Conservation (phyloP, 176 grass and related monocot species). For the Ananas comosus region DNA sequence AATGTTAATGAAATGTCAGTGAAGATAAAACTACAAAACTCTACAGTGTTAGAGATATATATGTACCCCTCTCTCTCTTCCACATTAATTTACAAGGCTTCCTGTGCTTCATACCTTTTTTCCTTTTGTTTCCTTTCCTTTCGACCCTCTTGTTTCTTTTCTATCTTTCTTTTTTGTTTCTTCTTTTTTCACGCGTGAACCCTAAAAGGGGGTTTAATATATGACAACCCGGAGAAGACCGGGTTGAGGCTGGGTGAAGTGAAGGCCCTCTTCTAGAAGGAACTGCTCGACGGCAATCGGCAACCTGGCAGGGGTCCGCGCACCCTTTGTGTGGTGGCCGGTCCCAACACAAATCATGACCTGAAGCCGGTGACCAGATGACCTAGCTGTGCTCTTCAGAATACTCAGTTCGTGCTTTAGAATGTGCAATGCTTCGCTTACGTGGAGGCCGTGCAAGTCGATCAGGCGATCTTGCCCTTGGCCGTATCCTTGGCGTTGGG, state of each 20-base stretch:
- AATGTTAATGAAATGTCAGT: not conserved
- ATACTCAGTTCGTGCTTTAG: constrained; percentile 56
- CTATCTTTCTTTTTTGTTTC: not conserved
- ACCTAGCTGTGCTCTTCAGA: constrained; percentile 43
- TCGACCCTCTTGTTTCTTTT: not conserved
- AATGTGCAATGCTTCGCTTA: constrained; percentile 73
- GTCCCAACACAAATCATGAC: constrained; percentile 84
- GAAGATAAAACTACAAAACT: not conserved
- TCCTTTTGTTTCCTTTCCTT: constrained; percentile 9
- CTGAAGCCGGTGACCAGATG: constrained; percentile 58
- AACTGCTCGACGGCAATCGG: constrained; percentile 74
- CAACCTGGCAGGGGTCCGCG: constrained; percentile 65
- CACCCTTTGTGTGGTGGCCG: constrained; percentile 92
- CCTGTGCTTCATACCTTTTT: not conserved
- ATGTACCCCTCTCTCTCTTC: not conserved
- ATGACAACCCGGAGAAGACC: constrained; percentile 71
- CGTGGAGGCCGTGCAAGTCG: constrained; percentile 82
- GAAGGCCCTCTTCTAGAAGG: constrained; percentile 69
- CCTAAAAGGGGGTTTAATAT: constrained; percentile 46
- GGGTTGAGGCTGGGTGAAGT: constrained; percentile 75
- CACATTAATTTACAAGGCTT: not conserved
- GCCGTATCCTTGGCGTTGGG: constrained; percentile 8
- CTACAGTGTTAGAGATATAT: not conserved
- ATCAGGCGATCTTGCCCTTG: constrained; percentile 50
- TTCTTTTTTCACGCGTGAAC: constrained; percentile 22